Evolutionary conservation across 306 rosid genomes (phyloP), one percentile per base, ranked within the genome.

Genomic region (Rosa chinensis): DNA sequence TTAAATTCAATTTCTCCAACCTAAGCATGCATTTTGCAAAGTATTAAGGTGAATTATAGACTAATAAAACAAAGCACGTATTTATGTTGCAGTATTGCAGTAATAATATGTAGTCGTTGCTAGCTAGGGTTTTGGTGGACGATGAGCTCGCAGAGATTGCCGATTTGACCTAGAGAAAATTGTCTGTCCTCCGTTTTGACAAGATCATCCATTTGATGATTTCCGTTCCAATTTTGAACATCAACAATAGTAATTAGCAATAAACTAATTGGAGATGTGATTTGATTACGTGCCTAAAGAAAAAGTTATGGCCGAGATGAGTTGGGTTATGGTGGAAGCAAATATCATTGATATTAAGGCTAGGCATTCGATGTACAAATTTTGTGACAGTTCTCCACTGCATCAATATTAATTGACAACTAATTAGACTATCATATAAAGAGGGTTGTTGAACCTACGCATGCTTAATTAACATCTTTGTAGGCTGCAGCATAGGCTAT

Each of bases 351-450:
- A 93, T 12, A 97, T 91, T 72, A 90, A 72, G 55, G 82, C 43
- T 55, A 93, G 5, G 37, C 89, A 80, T 59, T 81, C 82, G 12
- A 92, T 61, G 77, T 91, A 84, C 55, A 93, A 68, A 64, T 89
- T 91, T 75, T 90, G 97, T 21, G 84, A 69, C 77, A 93, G 67
- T 0, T 88, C 20, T 66, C 90, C 98, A 20, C 98, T 91, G 88
- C 66, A 74, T 66, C 44, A 66, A 32, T 37, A 16, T 6, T 17
- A 35, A 62, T 62, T 10, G 17, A 28, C n/a, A n/a, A n/a, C n/a
- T n/a, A n/a, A n/a, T 61, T 35, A 63, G 69, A 13, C 44, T 63
- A 9, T 13, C 6, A 61, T 59, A 13, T 1, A 28, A 4, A 13
- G 68, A 62, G 66, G 17, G 35, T 48, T 48, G 52, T 3, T 48